Conservation (phyloP, 2,329 filamentous ascomycete species). For the Sordariomycetes sp. region DNA sequence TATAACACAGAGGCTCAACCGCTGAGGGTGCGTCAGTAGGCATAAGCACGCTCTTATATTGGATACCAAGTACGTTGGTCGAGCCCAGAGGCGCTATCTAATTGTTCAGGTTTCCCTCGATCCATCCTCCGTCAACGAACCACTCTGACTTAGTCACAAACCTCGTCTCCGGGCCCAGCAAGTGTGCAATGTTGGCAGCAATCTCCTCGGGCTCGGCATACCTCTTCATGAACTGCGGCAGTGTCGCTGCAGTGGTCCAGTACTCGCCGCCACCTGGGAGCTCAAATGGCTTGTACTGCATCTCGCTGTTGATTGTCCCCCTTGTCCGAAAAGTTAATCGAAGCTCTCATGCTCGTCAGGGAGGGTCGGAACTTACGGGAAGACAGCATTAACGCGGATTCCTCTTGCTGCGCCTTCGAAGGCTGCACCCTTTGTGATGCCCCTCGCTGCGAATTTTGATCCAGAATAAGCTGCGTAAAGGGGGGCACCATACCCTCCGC, state of each 20-base stretch:
- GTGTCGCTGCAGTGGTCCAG: conserved; percentile 5
- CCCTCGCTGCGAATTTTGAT: conserved; percentile 19
- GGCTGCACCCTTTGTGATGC: conserved; percentile 16
- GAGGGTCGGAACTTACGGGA: background rate
- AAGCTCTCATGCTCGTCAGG: background rate
- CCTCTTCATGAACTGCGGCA: conserved; percentile 16
- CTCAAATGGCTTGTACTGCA: conserved; percentile 15
- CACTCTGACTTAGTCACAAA: conserved; percentile 10
- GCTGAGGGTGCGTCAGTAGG: conserved; percentile 12
- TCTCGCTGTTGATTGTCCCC: conserved; percentile 17
- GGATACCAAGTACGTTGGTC: background rate
- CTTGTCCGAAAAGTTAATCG: conserved; percentile 5
- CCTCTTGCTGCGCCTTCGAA: conserved; percentile 13
- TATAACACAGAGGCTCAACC: conserved; percentile 47
- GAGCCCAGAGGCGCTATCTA: no score
- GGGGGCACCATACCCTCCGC: conserved; percentile 27
- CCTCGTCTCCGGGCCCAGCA: conserved; percentile 20
- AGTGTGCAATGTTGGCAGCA: conserved; percentile 17
- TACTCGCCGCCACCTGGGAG: conserved; percentile 7
- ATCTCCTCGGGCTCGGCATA: conserved; percentile 17
- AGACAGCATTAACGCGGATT: background rate
- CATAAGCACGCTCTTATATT: background rate
- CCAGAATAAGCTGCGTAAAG: conserved; percentile 21
- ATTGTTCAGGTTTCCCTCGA: background rate
- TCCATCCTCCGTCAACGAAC: background rate